Conservation (phyloP, 2,329 filamentous ascomycete genomes). For the Xenosphaeropsis pyriputrescens region DNA sequence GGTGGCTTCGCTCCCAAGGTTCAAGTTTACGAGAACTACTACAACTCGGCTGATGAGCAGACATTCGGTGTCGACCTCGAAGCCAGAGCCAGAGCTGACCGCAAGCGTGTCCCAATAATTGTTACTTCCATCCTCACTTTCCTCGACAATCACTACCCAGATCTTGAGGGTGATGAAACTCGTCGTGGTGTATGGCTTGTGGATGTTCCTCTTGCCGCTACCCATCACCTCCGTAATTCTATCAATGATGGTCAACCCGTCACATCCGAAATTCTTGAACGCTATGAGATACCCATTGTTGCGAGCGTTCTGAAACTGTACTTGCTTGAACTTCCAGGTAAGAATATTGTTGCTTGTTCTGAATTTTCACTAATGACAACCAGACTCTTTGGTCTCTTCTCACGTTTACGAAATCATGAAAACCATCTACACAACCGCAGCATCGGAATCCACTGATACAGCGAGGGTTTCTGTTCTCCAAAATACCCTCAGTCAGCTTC, state of each 20-base stretch:
- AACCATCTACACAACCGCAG: slow-evolving; percentile 81
- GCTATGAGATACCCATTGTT: slow-evolving; percentile 88
- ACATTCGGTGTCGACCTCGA: slow-evolving; percentile 98
- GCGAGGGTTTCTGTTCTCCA: slow-evolving; percentile 83
- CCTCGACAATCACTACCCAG: slow-evolving; percentile 91
- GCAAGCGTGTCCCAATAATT: slow-evolving; percentile 86
- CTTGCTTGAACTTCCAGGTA: slow-evolving; percentile 84
- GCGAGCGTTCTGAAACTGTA: slow-evolving; percentile 90
- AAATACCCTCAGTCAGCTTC: slow-evolving; percentile 86
- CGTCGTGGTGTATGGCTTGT: slow-evolving; percentile 87
- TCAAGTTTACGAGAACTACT: slow-evolving; percentile 95
- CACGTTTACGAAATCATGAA: slow-evolving; percentile 98
- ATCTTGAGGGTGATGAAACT: slow-evolving; percentile 91
- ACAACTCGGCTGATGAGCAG: slow-evolving; percentile 94
- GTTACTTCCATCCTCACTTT: slow-evolving; percentile 90
- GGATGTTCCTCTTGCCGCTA: slow-evolving; percentile 74
- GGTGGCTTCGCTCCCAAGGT: slow-evolving; percentile 85
- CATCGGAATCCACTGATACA: slow-evolving; percentile 60
- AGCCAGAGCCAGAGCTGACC: slow-evolving; percentile 79
- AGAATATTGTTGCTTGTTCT: slow-evolving; percentile 17
- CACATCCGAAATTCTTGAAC: slow-evolving; percentile 60
- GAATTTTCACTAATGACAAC: slow-evolving; percentile 7
- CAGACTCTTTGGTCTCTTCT: slow-evolving; percentile 94
- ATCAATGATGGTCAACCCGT: slow-evolving; percentile 82
- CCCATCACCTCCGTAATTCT: slow-evolving; percentile 67